These are phyloP conservation scores for Epipyxis sp. DNA, from an alignment of 108 stramenopile genomes.

Conservation along the genomic window DNA sequence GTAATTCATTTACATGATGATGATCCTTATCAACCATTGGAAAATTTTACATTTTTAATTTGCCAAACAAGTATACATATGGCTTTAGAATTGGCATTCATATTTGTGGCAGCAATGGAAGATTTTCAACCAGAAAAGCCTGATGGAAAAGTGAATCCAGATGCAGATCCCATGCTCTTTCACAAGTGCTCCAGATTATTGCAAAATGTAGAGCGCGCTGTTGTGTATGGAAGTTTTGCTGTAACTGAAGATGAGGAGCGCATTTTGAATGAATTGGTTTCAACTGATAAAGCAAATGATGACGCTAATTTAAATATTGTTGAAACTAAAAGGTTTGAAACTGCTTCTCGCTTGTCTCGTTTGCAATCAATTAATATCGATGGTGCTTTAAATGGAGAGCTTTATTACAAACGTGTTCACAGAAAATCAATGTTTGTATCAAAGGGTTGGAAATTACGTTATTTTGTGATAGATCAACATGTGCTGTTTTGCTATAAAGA, in stretches of 20 bases:
- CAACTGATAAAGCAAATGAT: background rate
- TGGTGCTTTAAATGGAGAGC: conserved; percentile 24
- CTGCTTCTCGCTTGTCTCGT: background rate
- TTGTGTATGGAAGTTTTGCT: conserved; percentile 50
- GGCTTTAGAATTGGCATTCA: conserved; percentile 94
- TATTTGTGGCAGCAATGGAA: conserved; percentile 91
- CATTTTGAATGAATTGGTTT: background rate
- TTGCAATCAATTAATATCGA: background rate
- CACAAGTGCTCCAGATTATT: conserved; percentile 83
- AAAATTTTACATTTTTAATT: conserved; percentile 88
- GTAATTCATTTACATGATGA: conserved; percentile 94
- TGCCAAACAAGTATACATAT: conserved; percentile 94
- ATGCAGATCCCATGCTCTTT: conserved; percentile 79
- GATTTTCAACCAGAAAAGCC: conserved; percentile 92
- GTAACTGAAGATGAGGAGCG: background rate
- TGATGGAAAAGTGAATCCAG: conserved; percentile 74
- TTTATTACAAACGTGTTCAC: conserved; percentile 26
- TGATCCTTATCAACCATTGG: conserved; percentile 85
- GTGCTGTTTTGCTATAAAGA: conserved; percentile 84
- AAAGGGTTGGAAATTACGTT: conserved; percentile 73
- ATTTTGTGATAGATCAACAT: conserved; percentile 83
- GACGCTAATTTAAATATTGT: background rate
- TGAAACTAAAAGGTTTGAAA: background rate
- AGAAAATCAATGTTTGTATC: conserved; percentile 25
- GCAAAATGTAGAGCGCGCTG: conserved; percentile 84